Evolutionary conservation across 2,329 filamentous ascomycete genomes (phyloP).

Genomic region (Cercospora citrullina): DNA sequence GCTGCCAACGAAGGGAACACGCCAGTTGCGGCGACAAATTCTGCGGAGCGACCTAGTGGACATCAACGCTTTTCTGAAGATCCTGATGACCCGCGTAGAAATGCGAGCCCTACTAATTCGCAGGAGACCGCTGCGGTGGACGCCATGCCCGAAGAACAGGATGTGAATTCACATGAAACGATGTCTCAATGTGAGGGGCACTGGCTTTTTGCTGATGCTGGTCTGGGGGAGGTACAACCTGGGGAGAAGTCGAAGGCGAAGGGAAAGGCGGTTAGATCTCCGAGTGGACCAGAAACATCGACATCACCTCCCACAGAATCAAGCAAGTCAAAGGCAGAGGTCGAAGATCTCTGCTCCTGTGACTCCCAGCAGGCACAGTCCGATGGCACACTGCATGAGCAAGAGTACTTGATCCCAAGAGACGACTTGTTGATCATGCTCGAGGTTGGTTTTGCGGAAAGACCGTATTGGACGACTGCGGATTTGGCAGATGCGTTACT

Average conservation of each 20-base stretch:
- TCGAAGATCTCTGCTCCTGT: not conserved
- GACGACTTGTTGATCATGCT: not conserved
- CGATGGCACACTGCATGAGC: not conserved
- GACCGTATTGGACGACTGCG: not conserved
- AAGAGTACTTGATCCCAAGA: not conserved
- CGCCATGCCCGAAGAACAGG: not conserved
- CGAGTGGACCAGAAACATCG: too few species aligned
- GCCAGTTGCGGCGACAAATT: not conserved
- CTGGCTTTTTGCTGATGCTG: not conserved
- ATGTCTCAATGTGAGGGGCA: not conserved
- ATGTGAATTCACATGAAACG: not conserved
- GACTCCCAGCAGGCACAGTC: not conserved
- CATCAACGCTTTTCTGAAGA: not conserved
- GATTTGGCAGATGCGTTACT: not conserved
- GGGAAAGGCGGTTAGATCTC: not conserved
- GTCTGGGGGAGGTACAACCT: not conserved
- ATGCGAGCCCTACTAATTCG: not conserved
- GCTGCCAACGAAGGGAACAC: not conserved
- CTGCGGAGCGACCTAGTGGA: not conserved
- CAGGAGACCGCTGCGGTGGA: not conserved
- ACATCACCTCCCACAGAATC: too few species aligned
- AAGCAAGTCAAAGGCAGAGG: not conserved
- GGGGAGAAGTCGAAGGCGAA: not conserved
- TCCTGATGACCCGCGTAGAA: not conserved
- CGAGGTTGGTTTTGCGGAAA: not conserved